A percentile compares a stretch with the other conserved stretches of the same genome.
These are phyloP conservation scores for Pseudogymnoascus sp. DNA, from an alignment of 2,329 filamentous ascomycete species.

Conservation along the genomic window DNA sequence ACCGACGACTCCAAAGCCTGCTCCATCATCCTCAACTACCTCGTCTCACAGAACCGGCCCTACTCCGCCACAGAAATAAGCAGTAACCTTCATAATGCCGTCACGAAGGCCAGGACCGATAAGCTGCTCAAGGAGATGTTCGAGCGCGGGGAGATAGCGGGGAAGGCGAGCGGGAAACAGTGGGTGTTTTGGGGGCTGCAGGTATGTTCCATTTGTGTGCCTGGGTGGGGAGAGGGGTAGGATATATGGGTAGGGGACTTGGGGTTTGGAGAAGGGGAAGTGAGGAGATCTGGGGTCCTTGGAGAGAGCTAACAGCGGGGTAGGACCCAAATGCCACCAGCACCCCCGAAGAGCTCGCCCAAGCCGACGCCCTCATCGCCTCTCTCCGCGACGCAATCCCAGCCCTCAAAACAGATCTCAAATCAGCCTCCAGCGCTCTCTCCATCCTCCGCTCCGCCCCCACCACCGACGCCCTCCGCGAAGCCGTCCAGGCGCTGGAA, in stretches of 20 bases:
- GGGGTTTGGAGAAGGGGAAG: background rate
- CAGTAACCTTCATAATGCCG: slow-evolving; percentile 52
- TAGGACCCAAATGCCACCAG: slow-evolving; percentile 41
- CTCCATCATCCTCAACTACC: slow-evolving; percentile 28
- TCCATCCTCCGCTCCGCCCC: slow-evolving; percentile 33
- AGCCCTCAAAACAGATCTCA: slow-evolving; percentile 40
- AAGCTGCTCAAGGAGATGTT: slow-evolving; percentile 56
- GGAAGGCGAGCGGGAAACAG: slow-evolving; percentile 30
- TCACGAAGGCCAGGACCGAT: slow-evolving; percentile 40
- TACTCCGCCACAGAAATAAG: slow-evolving; percentile 45
- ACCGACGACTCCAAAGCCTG: slow-evolving; percentile 25
- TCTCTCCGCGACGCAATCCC: slow-evolving; percentile 37
- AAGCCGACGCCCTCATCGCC: slow-evolving; percentile 40
- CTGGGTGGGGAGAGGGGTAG: background rate
- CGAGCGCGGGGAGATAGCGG: slow-evolving; percentile 50
- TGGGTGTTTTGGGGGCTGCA: slow-evolving; percentile 29
- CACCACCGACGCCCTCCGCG: slow-evolving; percentile 41
- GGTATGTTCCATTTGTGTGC: slow-evolving; percentile 14
- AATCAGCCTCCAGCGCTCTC: slow-evolving; percentile 36
- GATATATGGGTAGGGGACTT: background rate
- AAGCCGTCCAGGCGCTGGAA: slow-evolving; percentile 35
- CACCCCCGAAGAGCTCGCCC: slow-evolving; percentile 38
- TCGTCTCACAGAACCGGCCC: slow-evolving; percentile 31
- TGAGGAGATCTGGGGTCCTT: background rate
- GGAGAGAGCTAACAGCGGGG: background rate